Evolutionary conservation across 148 eudicot species (phyloP).

Genomic region (Chenopodium quinoa): DNA sequence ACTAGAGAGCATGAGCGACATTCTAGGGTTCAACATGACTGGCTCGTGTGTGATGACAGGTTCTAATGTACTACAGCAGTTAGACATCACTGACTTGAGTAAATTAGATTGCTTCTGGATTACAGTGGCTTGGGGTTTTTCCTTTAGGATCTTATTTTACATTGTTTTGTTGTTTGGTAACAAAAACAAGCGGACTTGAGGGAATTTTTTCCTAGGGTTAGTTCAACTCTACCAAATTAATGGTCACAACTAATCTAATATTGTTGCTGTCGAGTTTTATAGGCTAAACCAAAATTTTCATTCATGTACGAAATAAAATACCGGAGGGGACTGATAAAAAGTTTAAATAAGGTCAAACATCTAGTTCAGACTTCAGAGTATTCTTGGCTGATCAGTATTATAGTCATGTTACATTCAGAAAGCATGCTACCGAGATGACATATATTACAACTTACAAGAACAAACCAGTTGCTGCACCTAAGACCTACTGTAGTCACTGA

Average conservation of each 20-base stretch:
- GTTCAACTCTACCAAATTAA: too few species aligned
- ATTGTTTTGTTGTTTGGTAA: conserved; percentile 26
- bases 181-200: conserved; percentile 26
- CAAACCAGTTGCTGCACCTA: conserved; percentile 22
- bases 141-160: conserved; percentile 28
- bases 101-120: conserved; percentile 24
- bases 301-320: too few species aligned
- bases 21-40: conserved; percentile 23
- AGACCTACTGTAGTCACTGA: conserved; percentile 1
- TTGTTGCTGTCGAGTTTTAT: too few species aligned
- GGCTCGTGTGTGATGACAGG: conserved; percentile 26
- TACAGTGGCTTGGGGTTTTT: conserved; percentile 31
- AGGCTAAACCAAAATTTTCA: too few species aligned
- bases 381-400: neutral
- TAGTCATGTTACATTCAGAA: conserved; percentile 11
- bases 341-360: neutral
- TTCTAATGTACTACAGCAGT: conserved; percentile 14
- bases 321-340: too few species aligned
- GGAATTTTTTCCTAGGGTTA: neutral
- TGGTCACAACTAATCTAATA: too few species aligned
- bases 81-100: conserved; percentile 27
- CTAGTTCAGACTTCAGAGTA: neutral
- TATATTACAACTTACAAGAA: conserved; percentile 23
- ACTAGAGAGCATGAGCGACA: conserved; percentile 1
- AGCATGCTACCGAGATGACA: conserved; percentile 3